Evolutionary conservation across 495 filamentous ascomycete species (phyloP).

Genomic region (Xylaria scruposa): DNA sequence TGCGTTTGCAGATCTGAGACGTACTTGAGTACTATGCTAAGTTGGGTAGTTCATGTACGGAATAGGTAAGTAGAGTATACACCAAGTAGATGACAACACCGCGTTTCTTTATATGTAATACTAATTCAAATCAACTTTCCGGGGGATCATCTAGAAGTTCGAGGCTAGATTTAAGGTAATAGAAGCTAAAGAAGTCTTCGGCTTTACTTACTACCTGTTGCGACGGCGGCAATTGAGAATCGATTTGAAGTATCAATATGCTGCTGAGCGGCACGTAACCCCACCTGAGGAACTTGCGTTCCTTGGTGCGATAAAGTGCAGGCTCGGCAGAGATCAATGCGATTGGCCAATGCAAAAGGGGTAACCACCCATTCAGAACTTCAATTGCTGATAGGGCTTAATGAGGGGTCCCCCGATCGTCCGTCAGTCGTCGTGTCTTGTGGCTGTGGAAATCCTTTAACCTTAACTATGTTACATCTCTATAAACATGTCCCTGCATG

Average conservation of each 20-base stretch:
- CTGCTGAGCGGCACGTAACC: not conserved
- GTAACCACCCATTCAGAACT: not conserved
- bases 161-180: not conserved
- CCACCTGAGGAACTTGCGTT: constrained; percentile 4
- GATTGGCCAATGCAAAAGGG: constrained; percentile 21
- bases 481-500: not conserved
- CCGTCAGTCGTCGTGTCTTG: not conserved
- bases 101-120: not conserved
- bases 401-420: not conserved
- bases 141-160: not conserved
- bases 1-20: constrained; percentile 13
- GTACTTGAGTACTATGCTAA: not conserved
- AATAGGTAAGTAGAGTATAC: too few species aligned
- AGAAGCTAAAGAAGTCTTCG: not conserved
- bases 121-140: not conserved
- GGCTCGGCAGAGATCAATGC: constrained; percentile 4
- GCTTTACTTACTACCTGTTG: not conserved
- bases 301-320: not conserved
- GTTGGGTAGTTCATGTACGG: not conserved
- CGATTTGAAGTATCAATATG: not conserved
- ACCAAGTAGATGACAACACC: not conserved
- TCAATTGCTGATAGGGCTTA: not conserved
- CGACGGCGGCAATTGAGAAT: not conserved
- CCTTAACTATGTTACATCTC: not conserved
- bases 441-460: not conserved